phyloP scores from a whole-genome alignment of 352 stramenopile genomes.

The Globisporangium abappressorium region DNA sequence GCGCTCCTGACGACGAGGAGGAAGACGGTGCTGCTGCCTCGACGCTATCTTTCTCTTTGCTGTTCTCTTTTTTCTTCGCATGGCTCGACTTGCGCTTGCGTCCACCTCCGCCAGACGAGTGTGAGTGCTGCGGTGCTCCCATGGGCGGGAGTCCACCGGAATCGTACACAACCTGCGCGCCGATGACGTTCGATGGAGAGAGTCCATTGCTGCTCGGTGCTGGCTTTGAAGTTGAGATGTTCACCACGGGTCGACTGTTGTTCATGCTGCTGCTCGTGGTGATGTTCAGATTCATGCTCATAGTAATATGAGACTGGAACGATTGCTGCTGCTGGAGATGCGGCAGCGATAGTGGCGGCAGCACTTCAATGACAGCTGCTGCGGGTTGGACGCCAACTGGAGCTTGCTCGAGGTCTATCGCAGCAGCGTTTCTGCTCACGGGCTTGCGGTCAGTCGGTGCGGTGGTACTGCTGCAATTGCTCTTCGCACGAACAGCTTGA shows the following conservation, averaged over 20 bases:
- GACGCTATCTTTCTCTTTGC: conserved; percentile 13
- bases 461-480: background rate
- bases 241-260: conserved; percentile 17
- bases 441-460: background rate
- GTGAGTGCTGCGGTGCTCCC: background rate
- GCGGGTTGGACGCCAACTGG: background rate
- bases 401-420: background rate
- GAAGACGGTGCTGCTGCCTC: conserved; percentile 6
- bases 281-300: conserved; percentile 26
- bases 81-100: conserved; percentile 21
- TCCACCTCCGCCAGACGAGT: background rate
- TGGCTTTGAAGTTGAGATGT: conserved; percentile 14
- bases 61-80: conserved; percentile 21
- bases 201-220: background rate
- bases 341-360: background rate
- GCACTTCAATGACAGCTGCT: conserved; percentile 1
- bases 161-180: conserved; percentile 1
- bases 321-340: conserved; percentile 1
- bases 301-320: conserved; percentile 22
- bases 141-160: background rate
- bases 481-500: background rate
- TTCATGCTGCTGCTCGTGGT: conserved; percentile 20
- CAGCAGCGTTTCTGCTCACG: background rate
- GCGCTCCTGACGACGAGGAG: background rate
- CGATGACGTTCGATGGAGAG: conserved; percentile 2